Base-by-base conservation (phyloP, 257 asterid species). In the Solanum megistacrolobum region DNA sequence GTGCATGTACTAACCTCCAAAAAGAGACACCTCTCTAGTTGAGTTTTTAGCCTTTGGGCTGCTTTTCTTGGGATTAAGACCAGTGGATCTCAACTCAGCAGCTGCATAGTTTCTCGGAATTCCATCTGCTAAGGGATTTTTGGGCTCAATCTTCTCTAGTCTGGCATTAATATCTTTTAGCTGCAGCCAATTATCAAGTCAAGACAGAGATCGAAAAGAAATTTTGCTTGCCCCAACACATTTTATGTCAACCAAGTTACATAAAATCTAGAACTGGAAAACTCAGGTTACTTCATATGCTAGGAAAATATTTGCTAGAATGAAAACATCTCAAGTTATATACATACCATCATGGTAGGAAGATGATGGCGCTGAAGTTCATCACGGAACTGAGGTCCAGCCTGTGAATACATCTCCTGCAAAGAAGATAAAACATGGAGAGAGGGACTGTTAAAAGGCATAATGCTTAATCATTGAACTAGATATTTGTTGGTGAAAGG, bases 391-490 rank as follows among this genome's bases (percentile, higher is more conserved):
- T 97, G 99, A 87, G 99, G 92, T 89, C 98, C 99, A 86, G 93
- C 96, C 88, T 94, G 98, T 84, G 95, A 89, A 90, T 93, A 96
- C 99, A 97, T 96, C 93, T 95, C 99, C 99, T 97, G 95, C 73
- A 89, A 90, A 83, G 82, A 71, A 75, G 46, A 81, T 55, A 31
- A 32, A 38, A 31, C 12, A 29, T 12, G 38, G 23, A 58, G 81
- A 20, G n/a, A 31, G 72, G 39, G 25, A 20, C 85, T 46, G 58
- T 32, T 73, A 86, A 71, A 81, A 72, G 87, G 25, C 69, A 82
- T 29, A 18, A 82, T 7, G 4, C 69, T 48, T 82, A 52, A 82
- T 31, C 86, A 43, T 7, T 38, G 69, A 46, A 48, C 86, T 27
- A 48, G 34, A 27, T 9, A 46, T 48, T 46, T 46, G 69, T 31